Evolutionary conservation across 345 rosid genomes (phyloP).

Genomic region (Noccaea caerulescens): DNA sequence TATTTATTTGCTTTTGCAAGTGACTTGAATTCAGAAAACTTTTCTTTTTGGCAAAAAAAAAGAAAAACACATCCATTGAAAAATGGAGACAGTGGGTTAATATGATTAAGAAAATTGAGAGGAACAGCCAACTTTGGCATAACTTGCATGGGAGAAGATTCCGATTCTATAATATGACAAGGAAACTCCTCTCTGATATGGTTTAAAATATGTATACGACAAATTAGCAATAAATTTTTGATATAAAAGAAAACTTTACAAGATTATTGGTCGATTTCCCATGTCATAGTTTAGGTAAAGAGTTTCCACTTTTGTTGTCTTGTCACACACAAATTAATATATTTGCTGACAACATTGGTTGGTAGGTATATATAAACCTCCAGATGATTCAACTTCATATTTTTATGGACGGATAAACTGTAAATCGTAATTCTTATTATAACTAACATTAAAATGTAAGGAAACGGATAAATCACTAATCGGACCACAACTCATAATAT

Average conservation of each 20-base stretch:
- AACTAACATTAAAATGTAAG: too few species aligned
- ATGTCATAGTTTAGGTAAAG: constrained; percentile 26
- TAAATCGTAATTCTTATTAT: too few species aligned
- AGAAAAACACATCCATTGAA: not conserved
- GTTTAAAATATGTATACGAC: not conserved
- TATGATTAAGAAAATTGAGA: constrained; percentile 17
- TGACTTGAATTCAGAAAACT: not conserved
- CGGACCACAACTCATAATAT: not conserved
- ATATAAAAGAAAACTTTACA: not conserved
- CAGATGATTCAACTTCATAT: not conserved
- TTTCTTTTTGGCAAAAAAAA: not conserved
- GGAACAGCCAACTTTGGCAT: constrained; percentile 23
- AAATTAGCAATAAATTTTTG: constrained; percentile 12
- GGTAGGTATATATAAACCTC: not conserved
- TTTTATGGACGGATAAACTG: too few species aligned
- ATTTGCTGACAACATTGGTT: constrained; percentile 23
- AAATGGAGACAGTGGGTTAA: not conserved
- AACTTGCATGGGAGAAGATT: constrained; percentile 31
- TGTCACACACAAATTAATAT: constrained; percentile 8
- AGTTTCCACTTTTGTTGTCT: constrained; percentile 19
- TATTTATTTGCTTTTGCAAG: not conserved
- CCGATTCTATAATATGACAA: constrained; percentile 19
- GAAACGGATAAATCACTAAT: too few species aligned
- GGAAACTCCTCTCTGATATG: constrained; percentile 18
- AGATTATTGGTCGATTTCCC: constrained; percentile 13